These are phyloP conservation scores for Colletotrichum melonis DNA, from an alignment of 2,329 filamentous ascomycete species.

Conservation along the genomic window DNA sequence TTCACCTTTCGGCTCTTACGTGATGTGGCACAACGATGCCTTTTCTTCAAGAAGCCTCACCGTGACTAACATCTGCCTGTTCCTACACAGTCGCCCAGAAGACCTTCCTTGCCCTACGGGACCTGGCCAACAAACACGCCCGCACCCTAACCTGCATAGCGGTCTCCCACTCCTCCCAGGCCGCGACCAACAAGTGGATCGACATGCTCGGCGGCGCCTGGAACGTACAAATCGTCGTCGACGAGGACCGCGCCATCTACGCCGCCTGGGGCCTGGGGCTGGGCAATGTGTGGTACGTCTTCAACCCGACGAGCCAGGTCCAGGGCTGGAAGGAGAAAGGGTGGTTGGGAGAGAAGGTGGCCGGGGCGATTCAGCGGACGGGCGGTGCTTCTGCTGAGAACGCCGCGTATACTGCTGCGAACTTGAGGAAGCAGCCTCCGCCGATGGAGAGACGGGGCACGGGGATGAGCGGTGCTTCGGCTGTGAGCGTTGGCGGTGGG, in stretches of 20 bases:
- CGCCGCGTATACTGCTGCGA: neutral
- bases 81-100: slow-evolving; percentile 61
- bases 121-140: slow-evolving; percentile 63
- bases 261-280: slow-evolving; percentile 69
- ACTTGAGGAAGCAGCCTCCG: slow-evolving; percentile 4
- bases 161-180: slow-evolving; percentile 67
- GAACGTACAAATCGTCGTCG: slow-evolving; percentile 66
- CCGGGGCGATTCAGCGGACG: slow-evolving; percentile 53
- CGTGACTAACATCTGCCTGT: neutral
- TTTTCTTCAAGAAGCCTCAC: neutral
- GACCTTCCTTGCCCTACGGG: slow-evolving; percentile 66
- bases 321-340: slow-evolving; percentile 66
- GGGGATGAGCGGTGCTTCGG: slow-evolving; percentile 19
- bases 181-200: slow-evolving; percentile 68
- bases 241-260: slow-evolving; percentile 67
- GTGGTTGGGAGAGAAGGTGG: slow-evolving; percentile 64
- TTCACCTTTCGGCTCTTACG: neutral
- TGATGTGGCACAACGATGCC: neutral
- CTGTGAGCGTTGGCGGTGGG: slow-evolving; percentile 38
- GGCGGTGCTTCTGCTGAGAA: slow-evolving; percentile 15
- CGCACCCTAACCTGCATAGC: slow-evolving; percentile 65
- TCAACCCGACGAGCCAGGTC: slow-evolving; percentile 64
- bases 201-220: slow-evolving; percentile 68
- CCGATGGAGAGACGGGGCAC: slow-evolving; percentile 27
- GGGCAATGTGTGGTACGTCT: slow-evolving; percentile 61